Percentiles rank a stretch among this genome's conserved stretches.
phyloP scores from a whole-genome alignment of 2,329 filamentous ascomycete species.

The Fusarium temperatum region DNA sequence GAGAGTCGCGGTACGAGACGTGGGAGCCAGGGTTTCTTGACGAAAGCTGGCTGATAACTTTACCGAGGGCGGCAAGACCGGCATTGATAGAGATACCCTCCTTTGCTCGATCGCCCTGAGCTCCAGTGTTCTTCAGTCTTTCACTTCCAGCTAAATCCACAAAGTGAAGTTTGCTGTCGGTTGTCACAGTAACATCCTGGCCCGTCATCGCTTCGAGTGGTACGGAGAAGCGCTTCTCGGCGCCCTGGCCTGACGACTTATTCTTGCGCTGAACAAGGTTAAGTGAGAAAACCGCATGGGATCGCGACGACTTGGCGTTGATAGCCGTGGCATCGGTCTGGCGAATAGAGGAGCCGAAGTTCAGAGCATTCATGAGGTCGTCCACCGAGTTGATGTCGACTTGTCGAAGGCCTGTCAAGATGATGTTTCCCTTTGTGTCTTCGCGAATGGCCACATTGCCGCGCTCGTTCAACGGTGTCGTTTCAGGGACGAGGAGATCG shows the following conservation, averaged over 20 bases:
- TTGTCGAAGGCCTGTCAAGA: constrained; percentile 89
- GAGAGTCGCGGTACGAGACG: constrained; percentile 98
- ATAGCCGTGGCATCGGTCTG: constrained; percentile 98
- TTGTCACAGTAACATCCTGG: constrained; percentile 74
- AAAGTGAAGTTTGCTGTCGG: constrained; percentile 98
- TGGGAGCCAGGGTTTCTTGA: constrained; percentile 87
- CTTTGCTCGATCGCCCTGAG: constrained; percentile 90
- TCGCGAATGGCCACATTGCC: constrained; percentile 89
- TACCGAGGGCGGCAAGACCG: constrained; percentile 91
- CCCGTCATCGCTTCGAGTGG: constrained; percentile 82
- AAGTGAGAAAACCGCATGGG: constrained; percentile 95
- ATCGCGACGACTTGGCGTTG: constrained; percentile 96
- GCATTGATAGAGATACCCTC: constrained; percentile 99
- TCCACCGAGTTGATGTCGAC: constrained; percentile 91
- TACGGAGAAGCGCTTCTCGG: constrained; percentile 87
- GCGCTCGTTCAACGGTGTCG: constrained; percentile 74
- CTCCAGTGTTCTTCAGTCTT: constrained; percentile 94
- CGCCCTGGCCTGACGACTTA: constrained; percentile 61
- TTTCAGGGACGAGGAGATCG: constrained; percentile 85
- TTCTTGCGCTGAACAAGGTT: constrained; percentile 89
- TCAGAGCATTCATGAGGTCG: constrained; percentile 87
- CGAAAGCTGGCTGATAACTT: constrained; percentile 97
- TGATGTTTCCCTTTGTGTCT: constrained; percentile 92
- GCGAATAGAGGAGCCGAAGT: constrained; percentile 91
- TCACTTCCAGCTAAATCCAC: constrained; percentile 98